Percentiles rank a stretch among this genome's conserved stretches.
These are phyloP conservation scores for Xylariales sp. DNA, from an alignment of 2,329 filamentous ascomycete genomes.

Conservation along the genomic window DNA sequence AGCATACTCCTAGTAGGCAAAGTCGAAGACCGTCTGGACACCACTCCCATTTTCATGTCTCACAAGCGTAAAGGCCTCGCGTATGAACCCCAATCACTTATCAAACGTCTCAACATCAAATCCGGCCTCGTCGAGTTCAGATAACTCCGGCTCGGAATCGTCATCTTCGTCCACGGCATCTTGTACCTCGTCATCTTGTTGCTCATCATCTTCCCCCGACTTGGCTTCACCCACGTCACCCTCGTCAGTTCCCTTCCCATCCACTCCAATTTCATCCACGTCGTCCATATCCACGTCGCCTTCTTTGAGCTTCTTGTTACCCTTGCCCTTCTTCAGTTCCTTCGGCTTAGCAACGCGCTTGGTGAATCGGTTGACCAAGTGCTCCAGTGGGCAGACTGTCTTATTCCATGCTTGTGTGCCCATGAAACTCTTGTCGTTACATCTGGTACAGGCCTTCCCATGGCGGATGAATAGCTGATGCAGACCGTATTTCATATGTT, in stretches of 20 bases:
- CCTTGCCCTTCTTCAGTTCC: too few relatives aligned
- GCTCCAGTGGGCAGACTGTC: constrained; percentile 37
- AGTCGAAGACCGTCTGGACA: too few relatives aligned
- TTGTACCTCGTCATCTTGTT: constrained; percentile 5
- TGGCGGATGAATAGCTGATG: constrained; percentile 53
- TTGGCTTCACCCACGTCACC: too few relatives aligned
- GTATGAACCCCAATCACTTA: too few relatives aligned
- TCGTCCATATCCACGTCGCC: too few relatives aligned
- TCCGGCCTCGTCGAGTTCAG: constrained; percentile 6
- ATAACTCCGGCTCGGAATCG: background rate
- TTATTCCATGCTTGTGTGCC: constrained; percentile 59
- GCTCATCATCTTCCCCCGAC: too few relatives aligned
- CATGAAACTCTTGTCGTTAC: constrained; percentile 47
- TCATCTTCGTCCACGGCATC: background rate
- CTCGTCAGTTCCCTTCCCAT: too few relatives aligned
- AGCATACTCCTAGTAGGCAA: too few relatives aligned
- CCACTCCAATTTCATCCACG: too few relatives aligned
- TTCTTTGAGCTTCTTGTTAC: too few relatives aligned
- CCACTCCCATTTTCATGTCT: too few relatives aligned
- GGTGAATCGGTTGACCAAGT: constrained; percentile 32
- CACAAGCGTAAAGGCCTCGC: too few relatives aligned
- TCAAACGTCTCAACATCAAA: constrained; percentile 1
- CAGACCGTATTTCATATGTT: constrained; percentile 49
- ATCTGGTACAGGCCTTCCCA: constrained; percentile 44
- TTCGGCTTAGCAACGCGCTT: constrained; percentile 20